Percentiles rank a stretch among this genome's conserved stretches.
Conservation (phyloP, 345 rosid genomes). For the Hibiscus tridactylites region DNA sequence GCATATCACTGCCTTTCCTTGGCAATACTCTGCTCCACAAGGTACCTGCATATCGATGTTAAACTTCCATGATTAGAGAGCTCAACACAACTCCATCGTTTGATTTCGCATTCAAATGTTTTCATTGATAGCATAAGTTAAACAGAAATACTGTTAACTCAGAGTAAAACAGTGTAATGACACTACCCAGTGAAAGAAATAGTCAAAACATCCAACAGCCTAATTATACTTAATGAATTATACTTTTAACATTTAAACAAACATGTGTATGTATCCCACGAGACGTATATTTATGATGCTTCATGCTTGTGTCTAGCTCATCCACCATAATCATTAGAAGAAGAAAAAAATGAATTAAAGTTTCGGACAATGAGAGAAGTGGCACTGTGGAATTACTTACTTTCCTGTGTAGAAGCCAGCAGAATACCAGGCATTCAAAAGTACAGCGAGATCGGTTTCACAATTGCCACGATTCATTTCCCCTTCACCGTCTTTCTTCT, state of each 20-base stretch:
- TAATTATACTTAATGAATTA: neutral
- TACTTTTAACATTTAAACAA: neutral
- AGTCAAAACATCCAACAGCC: neutral
- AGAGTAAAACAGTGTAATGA: neutral
- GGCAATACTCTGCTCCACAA: constrained; percentile 2
- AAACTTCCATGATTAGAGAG: constrained; percentile 3
- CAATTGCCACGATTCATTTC: constrained; percentile 20
- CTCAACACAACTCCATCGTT: neutral
- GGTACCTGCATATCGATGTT: constrained; percentile 2
- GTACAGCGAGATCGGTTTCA: constrained; percentile 40
- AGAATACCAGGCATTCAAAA: constrained; percentile 59
- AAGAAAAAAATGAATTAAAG: neutral
- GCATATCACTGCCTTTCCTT: neutral
- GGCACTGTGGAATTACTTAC: constrained; percentile 26
- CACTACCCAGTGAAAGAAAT: neutral
- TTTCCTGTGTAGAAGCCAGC: constrained; percentile 60
- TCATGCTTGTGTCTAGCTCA: neutral
- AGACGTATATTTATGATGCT: neutral
- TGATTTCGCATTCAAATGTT: neutral
- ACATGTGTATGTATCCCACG: neutral
- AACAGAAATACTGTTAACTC: neutral
- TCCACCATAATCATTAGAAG: neutral
- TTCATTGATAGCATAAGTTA: neutral
- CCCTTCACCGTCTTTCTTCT: constrained; percentile 24
- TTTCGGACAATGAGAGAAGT: neutral